Evolutionary conservation across 2,329 filamentous ascomycete genomes (phyloP).

Genomic region (Penicillium sp.): DNA sequence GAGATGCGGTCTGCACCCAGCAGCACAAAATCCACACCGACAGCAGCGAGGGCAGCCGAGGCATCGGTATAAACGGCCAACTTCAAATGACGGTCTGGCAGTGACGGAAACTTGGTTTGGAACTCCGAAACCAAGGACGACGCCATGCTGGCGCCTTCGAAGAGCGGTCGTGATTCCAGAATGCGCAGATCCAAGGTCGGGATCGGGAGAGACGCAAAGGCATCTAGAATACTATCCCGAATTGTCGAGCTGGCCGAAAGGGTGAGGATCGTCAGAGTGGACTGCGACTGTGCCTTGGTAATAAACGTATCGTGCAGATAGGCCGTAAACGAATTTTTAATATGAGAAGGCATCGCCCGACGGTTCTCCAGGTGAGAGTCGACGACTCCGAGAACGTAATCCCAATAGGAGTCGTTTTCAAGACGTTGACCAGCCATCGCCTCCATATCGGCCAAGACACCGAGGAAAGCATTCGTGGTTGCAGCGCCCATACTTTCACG

Average conservation of each 20-base stretch:
- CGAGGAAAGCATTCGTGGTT: slow-evolving; percentile 45
- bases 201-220: slow-evolving; percentile 36
- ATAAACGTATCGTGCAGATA: slow-evolving; percentile 26
- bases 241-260: slow-evolving; percentile 65
- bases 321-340: slow-evolving; percentile 25
- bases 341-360: slow-evolving; percentile 19
- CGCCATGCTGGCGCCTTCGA: slow-evolving; percentile 61
- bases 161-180: slow-evolving; percentile 66
- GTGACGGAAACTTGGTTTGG: slow-evolving; percentile 18
- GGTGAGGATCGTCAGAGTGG: slow-evolving; percentile 54
- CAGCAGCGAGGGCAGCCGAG: slow-evolving; percentile 55
- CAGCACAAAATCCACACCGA: slow-evolving; percentile 57
- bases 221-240: slow-evolving; percentile 47
- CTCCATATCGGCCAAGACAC: slow-evolving; percentile 25
- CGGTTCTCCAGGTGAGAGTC: slow-evolving; percentile 27
- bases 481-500: slow-evolving; percentile 66
- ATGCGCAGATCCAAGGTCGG: slow-evolving; percentile 55
- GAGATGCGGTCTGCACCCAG: slow-evolving; percentile 65
- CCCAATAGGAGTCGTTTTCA: slow-evolving; percentile 14
- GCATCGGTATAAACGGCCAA: slow-evolving; percentile 60
- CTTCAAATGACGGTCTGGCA: slow-evolving; percentile 26
- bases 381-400: slow-evolving; percentile 25
- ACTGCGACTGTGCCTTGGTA: not conserved
- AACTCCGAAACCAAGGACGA: slow-evolving; percentile 33
- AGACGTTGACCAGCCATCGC: slow-evolving; percentile 24